Evolutionary conservation across 495 filamentous ascomycete species (phyloP).

Genomic region (Xylaria curta): DNA sequence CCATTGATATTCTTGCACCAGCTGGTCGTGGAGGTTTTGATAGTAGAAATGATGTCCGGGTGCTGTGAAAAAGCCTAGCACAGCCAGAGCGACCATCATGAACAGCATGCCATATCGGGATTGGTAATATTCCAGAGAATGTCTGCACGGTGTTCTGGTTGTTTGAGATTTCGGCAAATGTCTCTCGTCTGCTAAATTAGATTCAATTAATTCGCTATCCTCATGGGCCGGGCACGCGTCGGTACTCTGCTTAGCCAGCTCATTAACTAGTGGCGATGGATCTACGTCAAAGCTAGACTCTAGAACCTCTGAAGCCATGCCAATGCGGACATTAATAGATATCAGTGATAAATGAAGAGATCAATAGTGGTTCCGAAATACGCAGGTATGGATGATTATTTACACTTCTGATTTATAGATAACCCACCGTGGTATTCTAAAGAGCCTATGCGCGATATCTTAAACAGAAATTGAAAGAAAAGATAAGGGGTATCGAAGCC

Average conservation of each 20-base stretch:
- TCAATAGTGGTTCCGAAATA: not conserved
- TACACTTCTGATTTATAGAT: not conserved
- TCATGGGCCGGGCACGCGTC: not conserved
- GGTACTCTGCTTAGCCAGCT: not conserved
- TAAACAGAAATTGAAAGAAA: not conserved
- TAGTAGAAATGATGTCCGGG: slow-evolving; percentile 22
- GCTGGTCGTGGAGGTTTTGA: not conserved
- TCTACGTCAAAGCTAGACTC: not conserved
- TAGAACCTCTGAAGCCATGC: not conserved
- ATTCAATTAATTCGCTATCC: not conserved
- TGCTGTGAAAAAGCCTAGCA: not conserved
- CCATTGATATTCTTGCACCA: slow-evolving; percentile 11
- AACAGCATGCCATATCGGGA: not conserved
- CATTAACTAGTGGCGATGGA: not conserved
- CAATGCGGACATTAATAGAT: not conserved
- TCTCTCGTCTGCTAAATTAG: not conserved
- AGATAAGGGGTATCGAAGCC: not conserved
- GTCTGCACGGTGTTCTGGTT: not conserved
- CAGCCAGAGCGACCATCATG: not conserved
- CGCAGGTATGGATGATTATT: not conserved
- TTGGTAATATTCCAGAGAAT: not conserved
- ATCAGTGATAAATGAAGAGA: not conserved
- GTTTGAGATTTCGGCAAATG: not conserved
- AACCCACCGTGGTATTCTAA: not conserved
- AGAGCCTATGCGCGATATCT: not conserved